Conservation (phyloP, 208 protist species). For the Leishmania guyanensis region DNA sequence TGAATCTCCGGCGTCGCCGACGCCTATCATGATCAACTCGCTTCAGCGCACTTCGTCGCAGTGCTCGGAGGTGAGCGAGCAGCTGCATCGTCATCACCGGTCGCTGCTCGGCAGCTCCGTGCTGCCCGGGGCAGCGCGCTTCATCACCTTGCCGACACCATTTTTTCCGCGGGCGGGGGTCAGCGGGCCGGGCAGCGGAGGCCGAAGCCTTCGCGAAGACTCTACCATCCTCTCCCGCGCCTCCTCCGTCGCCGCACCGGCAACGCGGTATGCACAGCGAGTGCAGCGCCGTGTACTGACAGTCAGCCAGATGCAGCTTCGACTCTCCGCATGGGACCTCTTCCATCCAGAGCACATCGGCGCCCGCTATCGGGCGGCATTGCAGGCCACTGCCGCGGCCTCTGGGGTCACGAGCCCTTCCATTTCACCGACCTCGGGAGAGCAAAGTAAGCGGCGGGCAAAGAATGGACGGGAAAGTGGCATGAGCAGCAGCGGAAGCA, state of each 20-base stretch:
- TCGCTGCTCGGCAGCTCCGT: slow-evolving; percentile 11
- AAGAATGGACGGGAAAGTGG: not conserved
- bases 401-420: not conserved
- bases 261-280: slow-evolving; percentile 23
- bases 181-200: not conserved
- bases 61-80: slow-evolving; percentile 22
- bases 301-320: slow-evolving; percentile 9
- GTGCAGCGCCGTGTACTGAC: slow-evolving; percentile 23
- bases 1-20: slow-evolving; percentile 9
- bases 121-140: slow-evolving; percentile 13
- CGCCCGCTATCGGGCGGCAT: not conserved
- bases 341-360: slow-evolving; percentile 5
- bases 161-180: slow-evolving; percentile 21
- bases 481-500: not conserved
- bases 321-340: slow-evolving; percentile 21
- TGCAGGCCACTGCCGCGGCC: not conserved
- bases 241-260: slow-evolving; percentile 24
- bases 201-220: slow-evolving; percentile 31
- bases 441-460: not conserved
- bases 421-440: not conserved
- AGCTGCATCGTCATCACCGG: slow-evolving; percentile 15
- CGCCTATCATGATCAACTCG: slow-evolving; percentile 20
- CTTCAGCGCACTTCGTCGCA: slow-evolving; percentile 27
- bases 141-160: slow-evolving; percentile 24
- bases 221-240: slow-evolving; percentile 23